Conservation (phyloP, 495 filamentous ascomycete species). For the Xylaria venustula region DNA sequence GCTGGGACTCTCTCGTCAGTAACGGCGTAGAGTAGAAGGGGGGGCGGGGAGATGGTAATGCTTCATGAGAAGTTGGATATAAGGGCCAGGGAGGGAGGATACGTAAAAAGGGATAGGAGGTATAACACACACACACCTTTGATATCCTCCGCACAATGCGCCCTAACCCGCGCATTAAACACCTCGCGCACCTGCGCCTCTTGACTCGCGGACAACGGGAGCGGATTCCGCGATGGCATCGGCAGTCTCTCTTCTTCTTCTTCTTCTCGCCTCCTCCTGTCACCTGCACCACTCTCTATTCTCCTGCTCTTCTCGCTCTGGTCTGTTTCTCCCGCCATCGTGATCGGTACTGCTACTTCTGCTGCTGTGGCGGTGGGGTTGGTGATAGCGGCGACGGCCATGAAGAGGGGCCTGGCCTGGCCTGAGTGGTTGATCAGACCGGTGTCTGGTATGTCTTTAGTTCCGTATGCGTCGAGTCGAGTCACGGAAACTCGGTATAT, state of each 20-base stretch:
- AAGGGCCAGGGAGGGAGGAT: too few species aligned
- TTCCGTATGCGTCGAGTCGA: too few species aligned
- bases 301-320: background rate
- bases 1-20: slow-evolving; percentile 45
- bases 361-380: too few species aligned
- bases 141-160: slow-evolving; percentile 78
- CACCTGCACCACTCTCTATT: slow-evolving; percentile 7
- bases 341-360: background rate
- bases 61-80: too few species aligned
- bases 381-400: too few species aligned
- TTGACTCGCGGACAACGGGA: slow-evolving; percentile 89
- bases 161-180: slow-evolving; percentile 83
- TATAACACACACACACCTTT: slow-evolving; percentile 56
- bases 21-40: background rate
- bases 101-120: background rate
- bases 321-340: slow-evolving; percentile 8
- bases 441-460: too few species aligned
- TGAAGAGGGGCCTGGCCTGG: slow-evolving; percentile 8
- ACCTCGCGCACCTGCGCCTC: slow-evolving; percentile 88
- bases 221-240: slow-evolving; percentile 72
- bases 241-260: slow-evolving; percentile 32
- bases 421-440: background rate
- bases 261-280: background rate
- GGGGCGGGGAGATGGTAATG: background rate
- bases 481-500: too few species aligned